These are phyloP conservation scores for Suillus placidus DNA, from an alignment of 768 basidiomycete genomes.

Conservation along the genomic window DNA sequence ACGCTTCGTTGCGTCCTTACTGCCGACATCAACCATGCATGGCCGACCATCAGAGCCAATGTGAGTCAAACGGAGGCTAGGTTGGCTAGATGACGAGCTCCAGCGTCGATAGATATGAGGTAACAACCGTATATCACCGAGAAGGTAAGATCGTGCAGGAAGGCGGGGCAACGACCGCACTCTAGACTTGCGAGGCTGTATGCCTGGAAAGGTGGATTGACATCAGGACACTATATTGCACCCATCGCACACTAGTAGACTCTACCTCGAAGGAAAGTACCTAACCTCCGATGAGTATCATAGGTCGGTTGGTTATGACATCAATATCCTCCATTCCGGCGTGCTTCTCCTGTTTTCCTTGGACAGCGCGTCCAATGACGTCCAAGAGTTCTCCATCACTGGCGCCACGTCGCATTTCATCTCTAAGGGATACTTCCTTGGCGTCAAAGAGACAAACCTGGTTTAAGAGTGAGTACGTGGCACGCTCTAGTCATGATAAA, in stretches of 20 bases:
- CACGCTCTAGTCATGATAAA: background rate
- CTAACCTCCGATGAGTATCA: constrained; percentile 96
- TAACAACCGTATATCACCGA: background rate
- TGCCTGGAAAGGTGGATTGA: constrained; percentile 10
- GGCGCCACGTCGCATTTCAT: constrained; percentile 66
- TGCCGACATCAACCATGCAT: constrained; percentile 80
- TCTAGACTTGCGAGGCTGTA: constrained; percentile 9
- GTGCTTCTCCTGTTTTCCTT: constrained; percentile 78
- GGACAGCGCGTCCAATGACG: constrained; percentile 66
- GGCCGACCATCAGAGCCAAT: constrained; percentile 71
- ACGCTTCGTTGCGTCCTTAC: constrained; percentile 63
- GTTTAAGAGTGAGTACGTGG: constrained; percentile 5
- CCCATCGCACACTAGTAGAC: background rate
- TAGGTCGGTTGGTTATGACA: constrained; percentile 76
- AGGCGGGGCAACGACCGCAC: constrained; percentile 11
- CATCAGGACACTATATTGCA: constrained; percentile 1
- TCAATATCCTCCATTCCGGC: constrained; percentile 84
- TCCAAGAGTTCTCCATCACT: constrained; percentile 63
- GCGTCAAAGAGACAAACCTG: constrained; percentile 90
- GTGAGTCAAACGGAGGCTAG: constrained; percentile 57
- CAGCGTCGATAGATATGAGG: constrained; percentile 24
- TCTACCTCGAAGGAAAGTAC: constrained; percentile 38
- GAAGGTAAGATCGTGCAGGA: background rate
- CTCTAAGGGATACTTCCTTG: constrained; percentile 80
- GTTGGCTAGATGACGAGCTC: constrained; percentile 20